Conservation (phyloP, 495 filamentous ascomycete genomes). For the Talaromyces thailandensis region DNA sequence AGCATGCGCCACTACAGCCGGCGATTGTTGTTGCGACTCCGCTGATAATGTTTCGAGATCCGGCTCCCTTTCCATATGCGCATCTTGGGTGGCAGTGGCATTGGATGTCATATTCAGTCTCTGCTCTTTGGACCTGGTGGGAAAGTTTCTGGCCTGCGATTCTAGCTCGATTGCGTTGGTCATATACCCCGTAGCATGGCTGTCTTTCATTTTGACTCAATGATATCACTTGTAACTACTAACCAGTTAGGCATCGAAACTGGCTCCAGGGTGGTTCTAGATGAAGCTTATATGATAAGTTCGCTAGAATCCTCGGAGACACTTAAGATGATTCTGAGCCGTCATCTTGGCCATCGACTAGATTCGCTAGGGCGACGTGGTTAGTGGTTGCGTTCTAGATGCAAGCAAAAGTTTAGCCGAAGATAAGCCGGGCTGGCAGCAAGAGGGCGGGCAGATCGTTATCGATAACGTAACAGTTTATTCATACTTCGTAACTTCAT, state of each 20-base stretch:
- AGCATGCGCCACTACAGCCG: conserved; percentile 1
- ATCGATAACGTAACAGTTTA: neutral
- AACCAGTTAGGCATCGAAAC: neutral
- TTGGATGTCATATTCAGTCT: neutral
- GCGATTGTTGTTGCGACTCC: neutral
- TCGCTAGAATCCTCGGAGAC: neutral
- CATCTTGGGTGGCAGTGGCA: neutral
- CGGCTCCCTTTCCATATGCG: neutral
- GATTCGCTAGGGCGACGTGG: neutral
- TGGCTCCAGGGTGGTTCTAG: neutral
- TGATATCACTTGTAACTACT: neutral
- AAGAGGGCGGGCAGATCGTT: neutral
- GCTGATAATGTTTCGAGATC: neutral
- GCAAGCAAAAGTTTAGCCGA: neutral
- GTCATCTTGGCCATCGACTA: neutral
- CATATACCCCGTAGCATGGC: neutral
- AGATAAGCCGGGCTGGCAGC: neutral
- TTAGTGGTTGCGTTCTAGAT: neutral
- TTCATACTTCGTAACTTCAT: neutral
- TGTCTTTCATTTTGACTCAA: neutral
- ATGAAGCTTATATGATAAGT: neutral
- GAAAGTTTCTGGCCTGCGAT: neutral
- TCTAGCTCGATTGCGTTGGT: neutral
- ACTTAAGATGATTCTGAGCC: neutral
- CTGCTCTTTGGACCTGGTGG: neutral